phyloP scores from a whole-genome alignment of 164 flowering plant genomes.

The Macadamia tetraphylla region DNA sequence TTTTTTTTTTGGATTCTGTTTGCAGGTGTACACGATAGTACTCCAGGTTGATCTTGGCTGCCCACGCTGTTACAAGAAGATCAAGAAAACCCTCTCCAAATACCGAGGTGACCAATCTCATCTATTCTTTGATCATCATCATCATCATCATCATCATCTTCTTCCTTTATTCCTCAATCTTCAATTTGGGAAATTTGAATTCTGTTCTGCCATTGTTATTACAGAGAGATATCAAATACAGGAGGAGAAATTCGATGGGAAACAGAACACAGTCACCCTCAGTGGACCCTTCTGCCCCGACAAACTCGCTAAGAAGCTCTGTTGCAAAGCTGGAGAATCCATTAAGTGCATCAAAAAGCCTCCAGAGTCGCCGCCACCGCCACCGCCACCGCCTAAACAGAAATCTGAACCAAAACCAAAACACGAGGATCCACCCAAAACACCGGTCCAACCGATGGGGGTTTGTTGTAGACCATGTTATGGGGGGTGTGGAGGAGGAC shows the following conservation, averaged over 20 bases:
- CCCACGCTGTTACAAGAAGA: slow-evolving; percentile 38
- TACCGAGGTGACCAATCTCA: slow-evolving; percentile 35
- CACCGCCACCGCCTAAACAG: slow-evolving; percentile 1
- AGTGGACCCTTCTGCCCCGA: slow-evolving; percentile 55
- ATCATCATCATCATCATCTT: background rate
- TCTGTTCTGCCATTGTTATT: slow-evolving; percentile 3
- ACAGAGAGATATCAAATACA: slow-evolving; percentile 65
- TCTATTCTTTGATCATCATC: background rate
- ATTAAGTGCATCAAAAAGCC: slow-evolving; percentile 51
- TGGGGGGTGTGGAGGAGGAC: no score
- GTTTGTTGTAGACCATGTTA: slow-evolving; percentile 2
- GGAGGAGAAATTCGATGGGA: slow-evolving; percentile 49
- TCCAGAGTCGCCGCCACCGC: slow-evolving; percentile 16
- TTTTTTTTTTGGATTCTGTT: no score
- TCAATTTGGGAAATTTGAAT: no score
- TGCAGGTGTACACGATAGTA: slow-evolving; percentile 27
- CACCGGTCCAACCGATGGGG: background rate
- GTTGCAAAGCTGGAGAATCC: slow-evolving; percentile 37
- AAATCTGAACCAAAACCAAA: background rate
- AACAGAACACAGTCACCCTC: slow-evolving; percentile 46
- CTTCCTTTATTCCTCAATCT: background rate
- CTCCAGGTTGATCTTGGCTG: slow-evolving; percentile 52
- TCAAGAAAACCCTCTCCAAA: slow-evolving; percentile 45
- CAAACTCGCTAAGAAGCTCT: slow-evolving; percentile 42
- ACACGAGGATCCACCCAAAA: background rate